Evolutionary conservation across 176 grass and related monocot species (phyloP).

Genomic region (Carex kokanica): DNA sequence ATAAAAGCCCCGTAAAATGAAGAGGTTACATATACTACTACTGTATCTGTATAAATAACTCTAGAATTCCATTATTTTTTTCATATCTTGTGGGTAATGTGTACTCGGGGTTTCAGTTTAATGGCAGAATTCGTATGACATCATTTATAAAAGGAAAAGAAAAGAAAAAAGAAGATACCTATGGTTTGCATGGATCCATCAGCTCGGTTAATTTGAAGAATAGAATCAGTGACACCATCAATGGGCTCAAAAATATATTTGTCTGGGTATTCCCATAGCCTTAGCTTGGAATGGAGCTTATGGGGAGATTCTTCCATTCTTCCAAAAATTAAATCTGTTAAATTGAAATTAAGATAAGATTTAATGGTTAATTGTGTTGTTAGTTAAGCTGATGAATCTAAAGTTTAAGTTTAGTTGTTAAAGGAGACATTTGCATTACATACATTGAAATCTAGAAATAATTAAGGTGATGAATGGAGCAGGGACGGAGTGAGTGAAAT

Average conservation of each 20-base stretch:
- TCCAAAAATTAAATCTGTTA: constrained; percentile 14
- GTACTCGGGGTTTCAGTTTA: not conserved
- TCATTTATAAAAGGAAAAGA: not conserved
- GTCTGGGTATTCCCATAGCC: constrained; percentile 79
- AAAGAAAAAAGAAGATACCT: constrained; percentile 26
- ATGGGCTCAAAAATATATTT: constrained; percentile 77
- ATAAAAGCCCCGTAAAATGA: not conserved
- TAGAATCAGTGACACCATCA: constrained; percentile 74
- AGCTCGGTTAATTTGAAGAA: constrained; percentile 63
- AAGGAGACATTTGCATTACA: not conserved
- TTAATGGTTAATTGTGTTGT: not conserved
- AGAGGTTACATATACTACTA: not conserved
- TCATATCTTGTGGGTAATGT: not conserved
- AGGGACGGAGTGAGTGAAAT: no score
- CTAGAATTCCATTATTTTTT: not conserved
- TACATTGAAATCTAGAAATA: not conserved
- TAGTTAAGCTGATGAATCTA: not conserved
- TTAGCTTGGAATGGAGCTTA: constrained; percentile 73
- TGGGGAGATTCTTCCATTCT: constrained; percentile 25
- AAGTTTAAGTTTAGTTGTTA: not conserved
- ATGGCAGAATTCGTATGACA: not conserved
- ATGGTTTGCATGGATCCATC: constrained; percentile 72
- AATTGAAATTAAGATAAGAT: not conserved
- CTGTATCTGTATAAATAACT: not conserved
- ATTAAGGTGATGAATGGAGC: not conserved